A percentile compares a stretch with the other conserved stretches of the same genome.
Conservation (phyloP, 2,329 filamentous ascomycete species). For the Chrysosporium keratinophilum region DNA sequence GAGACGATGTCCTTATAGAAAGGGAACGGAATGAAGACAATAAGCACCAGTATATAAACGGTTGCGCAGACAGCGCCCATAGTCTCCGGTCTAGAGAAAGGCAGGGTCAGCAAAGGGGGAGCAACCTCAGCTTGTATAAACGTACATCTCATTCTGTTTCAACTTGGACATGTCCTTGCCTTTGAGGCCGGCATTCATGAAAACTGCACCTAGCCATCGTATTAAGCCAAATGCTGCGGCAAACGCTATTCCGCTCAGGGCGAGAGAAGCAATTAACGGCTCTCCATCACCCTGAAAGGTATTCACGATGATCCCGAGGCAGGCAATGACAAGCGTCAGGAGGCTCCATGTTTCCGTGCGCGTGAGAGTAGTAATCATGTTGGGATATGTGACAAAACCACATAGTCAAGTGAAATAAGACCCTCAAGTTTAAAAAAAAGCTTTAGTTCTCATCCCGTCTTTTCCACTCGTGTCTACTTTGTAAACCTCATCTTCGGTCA, state of each 20-base stretch:
- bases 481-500: background rate
- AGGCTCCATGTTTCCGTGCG: conserved; percentile 48
- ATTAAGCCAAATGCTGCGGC: conserved; percentile 74
- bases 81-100: conserved; percentile 61
- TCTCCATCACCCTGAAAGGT: conserved; percentile 78
- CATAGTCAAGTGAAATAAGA: background rate
- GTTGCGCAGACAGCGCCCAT: conserved; percentile 92
- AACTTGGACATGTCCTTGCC: conserved; percentile 79
- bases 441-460: background rate
- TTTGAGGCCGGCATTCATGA: conserved; percentile 78
- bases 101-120: conserved; percentile 7
- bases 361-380: conserved; percentile 38
- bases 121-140: conserved; percentile 7
- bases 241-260: conserved; percentile 78
- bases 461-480: background rate
- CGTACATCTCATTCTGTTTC: conserved; percentile 62
- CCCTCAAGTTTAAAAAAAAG: background rate
- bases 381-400: background rate
- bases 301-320: conserved; percentile 61
- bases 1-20: conserved; percentile 98
- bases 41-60: conserved; percentile 80
- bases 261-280: conserved; percentile 76
- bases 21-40: conserved; percentile 88
- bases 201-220: conserved; percentile 82
- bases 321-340: conserved; percentile 55